Base-by-base conservation (phyloP, 768 basidiomycete genomes). In the Cytidiella melzeri region DNA sequence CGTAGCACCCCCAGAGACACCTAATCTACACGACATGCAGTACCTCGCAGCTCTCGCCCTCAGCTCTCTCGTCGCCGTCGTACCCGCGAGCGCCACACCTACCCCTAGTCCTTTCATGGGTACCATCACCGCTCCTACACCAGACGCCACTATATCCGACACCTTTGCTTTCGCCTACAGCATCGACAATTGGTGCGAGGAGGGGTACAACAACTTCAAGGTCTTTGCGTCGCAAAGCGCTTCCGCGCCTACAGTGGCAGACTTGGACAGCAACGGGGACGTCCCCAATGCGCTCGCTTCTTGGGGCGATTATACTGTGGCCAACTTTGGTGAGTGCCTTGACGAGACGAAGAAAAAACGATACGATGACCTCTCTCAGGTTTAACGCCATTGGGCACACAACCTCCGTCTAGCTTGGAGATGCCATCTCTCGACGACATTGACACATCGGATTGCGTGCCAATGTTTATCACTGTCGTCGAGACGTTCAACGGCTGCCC, bases 101-200 rank as follows among this genome's bases (percentile, higher is more conserved):
- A 19, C 51, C 42, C 30, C 51, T 41, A 57, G 56, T 34, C 56
- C 56, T 18, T 50, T 52, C 53, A 41, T 49, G 42, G 52, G 52
- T 18, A 36, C 37, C 34, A 53, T 53, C 34, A 30, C 36, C 21
- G 43, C 52, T 6, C 52, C 52, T 2, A 44, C 48, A 1, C 15
- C 47, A 7, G 13, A 24, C 9, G 19, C 36, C 10, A 24, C 38
- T 15, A 6, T 53, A 7, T 15, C 24, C 4, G 43, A 39, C 1
- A 13, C 21, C n/a, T 44, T 53, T 34, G 41, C 47, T 18, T 53
- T 53, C 48, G 34, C 18, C 42, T 53, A 49, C 48, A 36, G 11
- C 11, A 21, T 45, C 26, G 42, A 21, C 36, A 53, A 53, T 36
- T 53, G 52, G 52, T 53, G 52, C 27, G 52, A 53, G 40, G 47